Percentiles rank a stretch among this genome's conserved stretches.
phyloP scores from a whole-genome alignment of 345 rosid species.

The Nephelium lappaceum region DNA sequence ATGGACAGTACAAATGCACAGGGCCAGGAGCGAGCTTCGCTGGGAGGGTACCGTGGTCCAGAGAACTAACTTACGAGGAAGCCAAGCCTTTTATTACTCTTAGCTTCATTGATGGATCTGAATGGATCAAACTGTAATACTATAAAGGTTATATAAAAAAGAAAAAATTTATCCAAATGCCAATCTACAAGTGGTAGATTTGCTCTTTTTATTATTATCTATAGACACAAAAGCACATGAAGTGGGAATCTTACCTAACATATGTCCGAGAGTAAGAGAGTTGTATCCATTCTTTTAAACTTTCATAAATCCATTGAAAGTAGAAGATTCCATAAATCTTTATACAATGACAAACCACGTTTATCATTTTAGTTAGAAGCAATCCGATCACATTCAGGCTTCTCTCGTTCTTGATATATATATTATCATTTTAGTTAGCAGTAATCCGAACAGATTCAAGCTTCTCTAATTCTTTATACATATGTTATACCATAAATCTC shows the following conservation, averaged over 20 bases:
- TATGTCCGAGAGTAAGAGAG: background rate
- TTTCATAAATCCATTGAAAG: background rate
- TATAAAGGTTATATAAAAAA: too few relatives aligned
- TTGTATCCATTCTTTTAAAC: background rate
- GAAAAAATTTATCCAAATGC: background rate
- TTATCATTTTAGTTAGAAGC: too few relatives aligned
- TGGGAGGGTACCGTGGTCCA: conserved; percentile 90
- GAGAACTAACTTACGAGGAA: conserved; percentile 83
- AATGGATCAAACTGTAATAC: conserved; percentile 69
- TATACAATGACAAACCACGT: too few relatives aligned
- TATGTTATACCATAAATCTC: too few relatives aligned
- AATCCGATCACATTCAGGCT: too few relatives aligned
- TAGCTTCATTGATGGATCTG: conserved; percentile 81
- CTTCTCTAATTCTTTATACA: background rate
- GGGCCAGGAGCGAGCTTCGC: conserved; percentile 86
- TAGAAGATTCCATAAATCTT: too few relatives aligned
- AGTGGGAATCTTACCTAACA: background rate
- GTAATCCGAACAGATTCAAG: background rate
- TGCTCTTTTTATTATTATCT: background rate
- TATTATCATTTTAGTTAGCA: too few relatives aligned
- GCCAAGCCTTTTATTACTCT: conserved; percentile 89
- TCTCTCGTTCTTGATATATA: too few relatives aligned
- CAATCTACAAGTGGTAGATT: background rate
- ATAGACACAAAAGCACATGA: background rate
- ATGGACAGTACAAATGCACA: conserved; percentile 92